Base-by-base conservation (phyloP, 805 yeast species). In the Nakazawaea wyomingensis region DNA sequence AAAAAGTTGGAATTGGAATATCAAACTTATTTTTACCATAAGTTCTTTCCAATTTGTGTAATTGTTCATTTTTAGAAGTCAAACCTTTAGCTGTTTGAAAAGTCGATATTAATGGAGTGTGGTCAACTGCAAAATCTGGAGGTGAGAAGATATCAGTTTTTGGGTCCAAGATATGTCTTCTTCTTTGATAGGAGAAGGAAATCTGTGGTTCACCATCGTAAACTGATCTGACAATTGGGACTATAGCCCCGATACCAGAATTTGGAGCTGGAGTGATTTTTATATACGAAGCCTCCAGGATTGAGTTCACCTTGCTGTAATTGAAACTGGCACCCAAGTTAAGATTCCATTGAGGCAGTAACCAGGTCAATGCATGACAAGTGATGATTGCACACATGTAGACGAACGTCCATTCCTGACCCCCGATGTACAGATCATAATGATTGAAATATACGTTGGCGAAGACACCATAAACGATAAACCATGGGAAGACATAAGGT, bases 331-430 rank as follows among this genome's bases (percentile, higher is more conserved):
- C 76, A 47, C 78, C 76, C 41, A 91, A 64, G 39, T 76, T 72
- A 47, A 89, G 74, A 58, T 81, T 88, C 99, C 99, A 91, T 55
- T 84, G 83, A n/a, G 98, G 96, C 77, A 88, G 76, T 60, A 91
- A 75, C 82, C 89, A 74, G 45, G 91, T 68, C 59, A 91, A 68
- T 34, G 81, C 66, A 58, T 91, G 95, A 46, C 84, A 48, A 2
- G 96, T 78, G 29, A 83, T 61, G 40, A 90, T 70, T 5, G 89
- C 62, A 47, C 95, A 83, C 19, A 88, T 68, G 56, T 78, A 90
- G 29, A 91, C 93, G 61, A 86, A 87, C 0, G 98, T 93, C 98
- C 99, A 93, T 65, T 91, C 99, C 36, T 83, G 74, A 20, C 96
- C 96, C 35, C 75, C 84, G 55, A 91, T 84, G 59, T 86, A 86